Percentiles rank a stretch among this genome's conserved stretches.
These are phyloP conservation scores for Pichia insulana DNA, from an alignment of 805 yeast genomes.

Conservation along the genomic window DNA sequence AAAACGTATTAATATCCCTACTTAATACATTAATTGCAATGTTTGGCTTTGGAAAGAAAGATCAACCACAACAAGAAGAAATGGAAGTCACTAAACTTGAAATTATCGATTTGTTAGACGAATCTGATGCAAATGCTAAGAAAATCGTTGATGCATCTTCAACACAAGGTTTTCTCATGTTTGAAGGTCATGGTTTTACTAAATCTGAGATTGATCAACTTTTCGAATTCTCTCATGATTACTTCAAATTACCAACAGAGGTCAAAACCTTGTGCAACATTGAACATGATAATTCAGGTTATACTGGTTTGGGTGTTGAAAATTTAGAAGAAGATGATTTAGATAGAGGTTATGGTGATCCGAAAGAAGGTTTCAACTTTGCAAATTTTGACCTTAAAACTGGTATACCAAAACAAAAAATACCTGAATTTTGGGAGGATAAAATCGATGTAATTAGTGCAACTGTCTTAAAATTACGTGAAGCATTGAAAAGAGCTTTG, in stretches of 20 bases:
- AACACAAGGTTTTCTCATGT: conserved; percentile 42
- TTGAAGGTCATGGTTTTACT: conserved; percentile 45
- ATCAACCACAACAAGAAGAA: background rate
- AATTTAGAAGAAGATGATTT: conserved; percentile 31
- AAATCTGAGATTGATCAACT: conserved; percentile 31
- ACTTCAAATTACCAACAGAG: conserved; percentile 34
- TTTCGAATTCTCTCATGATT: conserved; percentile 20
- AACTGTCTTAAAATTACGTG: conserved; percentile 38
- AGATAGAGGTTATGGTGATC: conserved; percentile 35
- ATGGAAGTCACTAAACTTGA: conserved; percentile 29
- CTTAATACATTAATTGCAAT: no score
- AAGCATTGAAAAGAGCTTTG: conserved; percentile 42
- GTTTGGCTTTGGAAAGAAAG: background rate
- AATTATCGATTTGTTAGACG: conserved; percentile 33
- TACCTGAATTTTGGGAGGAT: conserved; percentile 45
- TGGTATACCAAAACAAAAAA: conserved; percentile 34
- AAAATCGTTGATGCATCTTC: conserved; percentile 38
- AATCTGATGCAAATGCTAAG: conserved; percentile 28
- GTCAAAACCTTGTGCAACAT: conserved; percentile 46
- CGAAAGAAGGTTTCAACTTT: conserved; percentile 55
- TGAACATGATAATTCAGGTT: conserved; percentile 40
- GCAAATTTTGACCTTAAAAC: conserved; percentile 42
- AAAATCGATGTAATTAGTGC: conserved; percentile 33
- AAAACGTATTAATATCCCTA: no score
- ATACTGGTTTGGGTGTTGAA: conserved; percentile 34